Evolutionary conservation across 2,329 filamentous ascomycete genomes (phyloP).

Genomic region (Beauveria sp.): DNA sequence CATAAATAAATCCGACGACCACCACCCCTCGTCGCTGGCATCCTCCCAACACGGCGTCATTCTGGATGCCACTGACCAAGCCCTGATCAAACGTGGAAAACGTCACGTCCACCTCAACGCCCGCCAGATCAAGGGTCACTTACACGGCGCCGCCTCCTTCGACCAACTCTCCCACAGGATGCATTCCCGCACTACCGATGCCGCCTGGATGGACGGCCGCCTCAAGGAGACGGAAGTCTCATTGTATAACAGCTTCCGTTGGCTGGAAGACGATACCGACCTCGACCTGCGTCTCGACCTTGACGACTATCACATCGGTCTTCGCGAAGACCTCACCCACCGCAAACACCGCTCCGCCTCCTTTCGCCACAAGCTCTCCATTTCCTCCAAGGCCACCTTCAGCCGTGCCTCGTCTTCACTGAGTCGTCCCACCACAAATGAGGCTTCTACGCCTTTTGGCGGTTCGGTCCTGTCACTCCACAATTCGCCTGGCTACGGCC

Average conservation of each 20-base stretch:
- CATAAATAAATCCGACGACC: not conserved
- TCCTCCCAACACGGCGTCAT: constrained; percentile 28
- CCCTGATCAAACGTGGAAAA: constrained; percentile 20
- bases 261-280: constrained; percentile 66
- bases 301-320: constrained; percentile 62
- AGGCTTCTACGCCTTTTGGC: constrained; percentile 22
- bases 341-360: constrained; percentile 46
- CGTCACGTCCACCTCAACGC: constrained; percentile 16
- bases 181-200: constrained; percentile 17
- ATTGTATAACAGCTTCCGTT: constrained; percentile 61
- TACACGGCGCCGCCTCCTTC: constrained; percentile 4
- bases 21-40: not conserved
- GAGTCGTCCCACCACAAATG: constrained; percentile 39
- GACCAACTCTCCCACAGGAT: constrained; percentile 18
- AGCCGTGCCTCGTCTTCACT: constrained; percentile 44
- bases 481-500: constrained; percentile 23
- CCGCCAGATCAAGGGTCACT: not conserved
- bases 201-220: constrained; percentile 13
- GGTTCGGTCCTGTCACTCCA: constrained; percentile 17
- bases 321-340: constrained; percentile 41
- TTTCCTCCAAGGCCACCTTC: constrained; percentile 56
- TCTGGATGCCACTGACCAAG: constrained; percentile 21
- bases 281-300: constrained; percentile 59
- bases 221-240: constrained; percentile 36
- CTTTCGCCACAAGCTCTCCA: constrained; percentile 64